phyloP scores from a whole-genome alignment of 2,329 filamentous ascomycete species.

The Corynespora cassiicola region DNA sequence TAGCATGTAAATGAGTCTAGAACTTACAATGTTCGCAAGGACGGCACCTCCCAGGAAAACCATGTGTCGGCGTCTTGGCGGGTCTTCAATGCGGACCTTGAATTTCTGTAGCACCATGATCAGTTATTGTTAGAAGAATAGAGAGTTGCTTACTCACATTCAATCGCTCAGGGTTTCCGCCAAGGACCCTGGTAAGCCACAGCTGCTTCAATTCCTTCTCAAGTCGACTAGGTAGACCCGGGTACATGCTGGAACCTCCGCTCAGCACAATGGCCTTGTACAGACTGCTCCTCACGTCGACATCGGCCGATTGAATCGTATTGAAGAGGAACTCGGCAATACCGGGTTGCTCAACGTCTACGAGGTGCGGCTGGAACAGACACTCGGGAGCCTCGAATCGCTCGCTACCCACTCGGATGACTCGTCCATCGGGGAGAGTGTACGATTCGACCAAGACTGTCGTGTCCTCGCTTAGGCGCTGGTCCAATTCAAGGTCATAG shows the following conservation, averaged over 20 bases:
- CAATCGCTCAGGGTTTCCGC: slow-evolving; percentile 89
- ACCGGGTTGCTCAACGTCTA: slow-evolving; percentile 95
- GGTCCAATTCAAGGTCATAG: slow-evolving; percentile 95
- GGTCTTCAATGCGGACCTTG: slow-evolving; percentile 99
- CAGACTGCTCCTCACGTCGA: slow-evolving; percentile 90
- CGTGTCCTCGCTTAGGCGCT: slow-evolving; percentile 94
- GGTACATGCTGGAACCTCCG: slow-evolving; percentile 98
- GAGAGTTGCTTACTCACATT: slow-evolving; percentile 57
- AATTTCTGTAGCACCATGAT: slow-evolving; percentile 72
- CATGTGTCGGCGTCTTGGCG: slow-evolving; percentile 95
- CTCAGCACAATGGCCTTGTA: slow-evolving; percentile 98
- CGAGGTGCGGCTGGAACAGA: slow-evolving; percentile 96
- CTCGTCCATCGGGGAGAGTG: slow-evolving; percentile 92
- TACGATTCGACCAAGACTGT: slow-evolving; percentile 97
- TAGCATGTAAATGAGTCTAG: slow-evolving; percentile 1
- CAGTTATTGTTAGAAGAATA: slow-evolving; percentile 16
- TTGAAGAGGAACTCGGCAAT: slow-evolving; percentile 99
- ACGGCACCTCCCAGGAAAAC: slow-evolving; percentile 98
- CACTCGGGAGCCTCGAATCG: slow-evolving; percentile 98
- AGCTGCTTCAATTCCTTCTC: slow-evolving; percentile 99
- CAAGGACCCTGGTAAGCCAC: slow-evolving; percentile 91
- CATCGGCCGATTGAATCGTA: slow-evolving; percentile 94
- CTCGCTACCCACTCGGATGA: slow-evolving; percentile 95
- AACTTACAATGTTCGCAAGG: slow-evolving; percentile 82
- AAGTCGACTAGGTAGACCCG: slow-evolving; percentile 87